phyloP scores from a whole-genome alignment of 495 filamentous ascomycete genomes.

The Zalerion maritima region DNA sequence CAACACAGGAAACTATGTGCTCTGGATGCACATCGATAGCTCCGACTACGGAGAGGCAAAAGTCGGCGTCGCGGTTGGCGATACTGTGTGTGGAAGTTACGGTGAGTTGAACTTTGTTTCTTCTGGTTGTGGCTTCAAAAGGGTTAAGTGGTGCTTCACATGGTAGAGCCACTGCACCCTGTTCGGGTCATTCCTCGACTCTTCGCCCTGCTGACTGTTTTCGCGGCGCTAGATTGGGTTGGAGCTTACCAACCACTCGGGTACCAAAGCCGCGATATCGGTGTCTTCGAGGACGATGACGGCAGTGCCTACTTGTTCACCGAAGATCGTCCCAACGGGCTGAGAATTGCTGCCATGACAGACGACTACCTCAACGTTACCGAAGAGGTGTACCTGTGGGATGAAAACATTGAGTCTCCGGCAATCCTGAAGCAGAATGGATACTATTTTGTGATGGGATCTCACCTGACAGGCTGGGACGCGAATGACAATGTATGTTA shows the following conservation, averaged over 20 bases:
- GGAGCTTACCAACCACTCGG: conserved; percentile 33
- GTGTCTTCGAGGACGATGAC: conserved; percentile 45
- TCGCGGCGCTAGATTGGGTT: conserved; percentile 5
- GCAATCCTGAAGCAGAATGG: conserved; percentile 24
- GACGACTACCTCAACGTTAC: conserved; percentile 36
- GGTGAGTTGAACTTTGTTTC: no score
- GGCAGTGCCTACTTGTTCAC: conserved; percentile 46
- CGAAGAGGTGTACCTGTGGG: conserved; percentile 33
- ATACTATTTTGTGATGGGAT: conserved; percentile 27
- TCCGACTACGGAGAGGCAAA: conserved; percentile 48
- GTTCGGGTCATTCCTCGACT: background rate
- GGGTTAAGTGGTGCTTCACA: no score
- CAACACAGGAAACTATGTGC: conserved; percentile 35
- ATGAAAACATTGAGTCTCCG: conserved; percentile 29
- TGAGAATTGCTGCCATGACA: conserved; percentile 33
- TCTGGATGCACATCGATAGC: conserved; percentile 55
- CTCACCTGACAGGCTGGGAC: conserved; percentile 29
- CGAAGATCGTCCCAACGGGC: conserved; percentile 43
- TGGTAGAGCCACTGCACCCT: no score
- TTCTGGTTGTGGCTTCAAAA: no score
- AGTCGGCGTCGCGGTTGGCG: conserved; percentile 45
- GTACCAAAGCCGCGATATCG: conserved; percentile 44
- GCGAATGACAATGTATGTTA: conserved; percentile 54
- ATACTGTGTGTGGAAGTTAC: conserved; percentile 45
- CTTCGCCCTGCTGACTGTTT: background rate